Conservation (phyloP, 106 monocot species). For the Allium fistulosum region DNA sequence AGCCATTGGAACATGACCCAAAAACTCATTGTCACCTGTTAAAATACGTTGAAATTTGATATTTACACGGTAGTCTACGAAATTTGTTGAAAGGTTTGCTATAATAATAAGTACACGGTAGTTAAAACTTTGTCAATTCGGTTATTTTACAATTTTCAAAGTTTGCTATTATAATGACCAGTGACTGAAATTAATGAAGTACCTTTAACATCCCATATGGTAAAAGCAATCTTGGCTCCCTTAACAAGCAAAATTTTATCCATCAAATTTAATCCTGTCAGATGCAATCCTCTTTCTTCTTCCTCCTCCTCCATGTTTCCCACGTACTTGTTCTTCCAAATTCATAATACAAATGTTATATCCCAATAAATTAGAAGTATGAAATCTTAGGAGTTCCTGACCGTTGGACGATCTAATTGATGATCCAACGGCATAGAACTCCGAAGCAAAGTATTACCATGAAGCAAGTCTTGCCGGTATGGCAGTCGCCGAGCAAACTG, state of each 20-base stretch:
- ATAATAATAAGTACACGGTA: too few species aligned
- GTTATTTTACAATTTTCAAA: too few species aligned
- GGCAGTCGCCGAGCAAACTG: slow-evolving; percentile 74
- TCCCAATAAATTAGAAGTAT: not conserved
- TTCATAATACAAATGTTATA: not conserved
- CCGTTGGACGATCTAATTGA: not conserved
- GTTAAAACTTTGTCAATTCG: too few species aligned
- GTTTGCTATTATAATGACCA: too few species aligned
- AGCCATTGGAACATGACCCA: slow-evolving; percentile 76
- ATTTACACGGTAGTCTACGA: not conserved
- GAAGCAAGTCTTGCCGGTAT: slow-evolving; percentile 83
- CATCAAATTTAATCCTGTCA: slow-evolving; percentile 71
- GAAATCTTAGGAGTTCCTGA: not conserved
- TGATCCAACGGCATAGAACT: not conserved
- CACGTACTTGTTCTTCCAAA: slow-evolving; percentile 56
- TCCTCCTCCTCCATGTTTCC: slow-evolving; percentile 54
- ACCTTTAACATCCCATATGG: slow-evolving; percentile 92
- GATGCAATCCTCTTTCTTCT: slow-evolving; percentile 50
- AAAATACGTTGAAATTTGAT: not conserved
- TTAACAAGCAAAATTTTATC: slow-evolving; percentile 47
- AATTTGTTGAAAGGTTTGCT: too few species aligned
- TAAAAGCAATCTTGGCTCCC: slow-evolving; percentile 60
- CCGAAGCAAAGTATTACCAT: slow-evolving; percentile 32
- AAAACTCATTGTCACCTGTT: slow-evolving; percentile 49
- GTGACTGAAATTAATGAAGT: not conserved